phyloP scores from a whole-genome alignment of 1,139 yeast genomes.

The Arxiozyma slooffiae region DNA sequence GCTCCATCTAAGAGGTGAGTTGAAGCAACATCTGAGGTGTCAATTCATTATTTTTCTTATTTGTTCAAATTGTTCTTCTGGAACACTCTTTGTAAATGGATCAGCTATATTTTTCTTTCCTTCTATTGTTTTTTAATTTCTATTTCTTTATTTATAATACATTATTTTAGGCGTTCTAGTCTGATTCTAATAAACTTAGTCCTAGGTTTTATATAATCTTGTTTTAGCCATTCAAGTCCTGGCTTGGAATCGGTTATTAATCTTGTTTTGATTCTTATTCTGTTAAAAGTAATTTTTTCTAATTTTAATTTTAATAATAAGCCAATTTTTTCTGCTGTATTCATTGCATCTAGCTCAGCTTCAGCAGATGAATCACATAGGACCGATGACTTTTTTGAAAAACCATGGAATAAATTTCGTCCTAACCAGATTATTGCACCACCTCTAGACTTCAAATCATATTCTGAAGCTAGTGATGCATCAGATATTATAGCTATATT shows the following conservation, averaged over 20 bases:
- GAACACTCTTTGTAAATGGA: not conserved
- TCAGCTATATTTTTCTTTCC: not conserved
- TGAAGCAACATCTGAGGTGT: not conserved
- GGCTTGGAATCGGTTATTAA: conserved; percentile 2
- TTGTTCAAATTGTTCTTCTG: not conserved
- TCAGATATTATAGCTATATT: conserved; percentile 3
- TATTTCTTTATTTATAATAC: not conserved
- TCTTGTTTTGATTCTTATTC: not conserved
- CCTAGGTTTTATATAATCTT: conserved; percentile 1
- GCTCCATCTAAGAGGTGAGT: not conserved
- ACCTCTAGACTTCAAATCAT: conserved; percentile 5
- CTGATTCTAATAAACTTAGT: conserved; percentile 3
- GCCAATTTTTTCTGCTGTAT: not conserved
- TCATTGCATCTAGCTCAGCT: conserved; percentile 6
- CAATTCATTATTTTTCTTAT: not conserved
- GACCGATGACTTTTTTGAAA: conserved; percentile 2
- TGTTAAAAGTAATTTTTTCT: not conserved
- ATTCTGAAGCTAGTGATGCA: conserved; percentile 7
- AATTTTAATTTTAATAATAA: conserved; percentile 2
- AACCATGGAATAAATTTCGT: not conserved
- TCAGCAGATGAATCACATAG: conserved; percentile 5
- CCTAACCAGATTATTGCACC: conserved; percentile 5
- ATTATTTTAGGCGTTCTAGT: not conserved
- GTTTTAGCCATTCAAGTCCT: conserved; percentile 2
- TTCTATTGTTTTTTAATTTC: not conserved